Evolutionary conservation across 2,329 filamentous ascomycete genomes (phyloP), one percentile per base, ranked within the genome.

Genomic region (Colletotrichum musicola): DNA sequence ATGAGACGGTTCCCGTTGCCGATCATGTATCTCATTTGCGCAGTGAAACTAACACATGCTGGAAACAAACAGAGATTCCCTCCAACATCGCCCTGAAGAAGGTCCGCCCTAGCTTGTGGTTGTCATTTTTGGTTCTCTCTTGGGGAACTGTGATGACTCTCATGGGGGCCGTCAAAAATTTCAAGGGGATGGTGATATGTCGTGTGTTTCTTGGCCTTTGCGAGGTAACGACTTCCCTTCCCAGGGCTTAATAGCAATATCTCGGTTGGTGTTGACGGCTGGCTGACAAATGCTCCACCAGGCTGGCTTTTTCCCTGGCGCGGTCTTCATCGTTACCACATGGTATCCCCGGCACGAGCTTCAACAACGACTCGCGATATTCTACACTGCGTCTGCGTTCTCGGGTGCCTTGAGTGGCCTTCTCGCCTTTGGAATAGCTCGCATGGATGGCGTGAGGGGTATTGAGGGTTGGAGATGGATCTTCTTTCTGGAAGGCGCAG

Each of bases 61-160:
- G 70, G 89, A 91, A 74, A 13, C 40, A 3, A 18, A 5, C 25
- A 58, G 55, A 58, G 44, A 82, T 86, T 0, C 75, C 89, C 46
- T 90, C 88, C 44, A 92, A 92, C 72, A 78, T 91, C 35, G 75
- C 92, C 16, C 84, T 92, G 47, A 92, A 92, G 74, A 84, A 83
- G 4, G 80, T 91, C 71, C 77, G 78, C 6, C 84, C 83, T 0
- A 77, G 78, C 7, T 44, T 78, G n/a, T 80, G 75, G 74, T 73
- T 83, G 10, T 76, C 77, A 1, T 56, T 61, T 3, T 76, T 82
- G 44, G 81, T 82, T 74, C 76, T 82, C 58, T 80, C 44, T 38
- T 59, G 44, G 56, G 56, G 56, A 7, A 49, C 44, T 18, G 55
- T 58, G 54, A 76, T 78, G 27, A 76, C 77, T 0, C 76, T 22